phyloP scores from a whole-genome alignment of 306 rosid genomes.

The Luffa aegyptiaca region DNA sequence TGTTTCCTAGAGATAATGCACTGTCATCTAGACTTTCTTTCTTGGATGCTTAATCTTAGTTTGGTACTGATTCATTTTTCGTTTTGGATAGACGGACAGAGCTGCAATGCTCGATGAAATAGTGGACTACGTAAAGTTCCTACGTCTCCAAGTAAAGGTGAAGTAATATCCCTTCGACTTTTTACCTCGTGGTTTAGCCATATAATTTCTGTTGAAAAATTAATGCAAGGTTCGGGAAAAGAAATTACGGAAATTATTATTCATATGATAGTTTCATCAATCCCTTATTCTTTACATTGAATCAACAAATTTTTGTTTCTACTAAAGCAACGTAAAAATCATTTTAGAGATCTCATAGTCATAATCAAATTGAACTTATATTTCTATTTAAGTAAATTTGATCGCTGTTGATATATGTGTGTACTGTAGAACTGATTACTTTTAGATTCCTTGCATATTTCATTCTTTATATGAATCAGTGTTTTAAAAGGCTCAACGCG shows the following conservation, averaged over 20 bases:
- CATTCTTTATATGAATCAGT: background rate
- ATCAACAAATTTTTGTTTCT: background rate
- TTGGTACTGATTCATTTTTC: background rate
- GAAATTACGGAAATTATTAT: background rate
- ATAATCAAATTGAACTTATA: background rate
- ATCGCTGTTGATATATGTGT: background rate
- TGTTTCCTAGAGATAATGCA: background rate
- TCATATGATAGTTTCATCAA: background rate
- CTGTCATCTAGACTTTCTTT: background rate
- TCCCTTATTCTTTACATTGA: background rate
- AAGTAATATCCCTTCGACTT: background rate
- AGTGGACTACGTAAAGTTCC: slow-evolving; percentile 92
- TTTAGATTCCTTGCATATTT: background rate
- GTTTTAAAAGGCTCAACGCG: too few relatives aligned
- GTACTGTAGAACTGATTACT: background rate
- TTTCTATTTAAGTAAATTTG: background rate
- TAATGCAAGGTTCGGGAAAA: background rate
- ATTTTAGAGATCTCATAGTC: background rate
- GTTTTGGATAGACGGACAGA: slow-evolving; percentile 64
- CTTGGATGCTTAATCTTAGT: background rate
- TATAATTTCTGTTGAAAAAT: background rate
- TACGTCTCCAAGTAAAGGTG: slow-evolving; percentile 96
- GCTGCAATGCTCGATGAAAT: slow-evolving; percentile 98
- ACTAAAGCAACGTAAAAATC: background rate
- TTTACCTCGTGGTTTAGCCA: background rate